These are phyloP conservation scores for Jasminum sambac DNA, from an alignment of 257 asterid species.

Conservation along the genomic window DNA sequence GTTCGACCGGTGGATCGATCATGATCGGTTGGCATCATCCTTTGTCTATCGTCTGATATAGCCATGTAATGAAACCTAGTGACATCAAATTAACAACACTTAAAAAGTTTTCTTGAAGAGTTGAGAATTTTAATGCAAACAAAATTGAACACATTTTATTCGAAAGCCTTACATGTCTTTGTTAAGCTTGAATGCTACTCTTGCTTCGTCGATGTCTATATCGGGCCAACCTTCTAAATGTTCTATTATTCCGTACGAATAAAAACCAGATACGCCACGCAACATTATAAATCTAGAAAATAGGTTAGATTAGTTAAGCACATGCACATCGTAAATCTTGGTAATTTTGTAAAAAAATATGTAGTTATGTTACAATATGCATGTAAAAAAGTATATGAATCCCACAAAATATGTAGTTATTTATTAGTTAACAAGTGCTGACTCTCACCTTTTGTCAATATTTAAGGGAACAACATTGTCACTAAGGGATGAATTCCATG, in stretches of 20 bases:
- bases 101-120: neutral
- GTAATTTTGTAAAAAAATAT: too few relatives aligned
- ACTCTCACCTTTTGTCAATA: conserved; percentile 34
- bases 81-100: neutral
- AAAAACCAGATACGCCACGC: conserved; percentile 36
- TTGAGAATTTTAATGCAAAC: neutral
- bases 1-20: conserved; percentile 42
- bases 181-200: conserved; percentile 37
- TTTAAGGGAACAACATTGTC: conserved; percentile 26
- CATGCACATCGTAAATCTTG: neutral
- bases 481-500: conserved; percentile 26
- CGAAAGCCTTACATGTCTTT: conserved; percentile 20
- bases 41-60: conserved; percentile 60
- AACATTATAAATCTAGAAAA: conserved; percentile 29
- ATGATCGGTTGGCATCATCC: conserved; percentile 54
- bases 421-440: too few relatives aligned
- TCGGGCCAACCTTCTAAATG: conserved; percentile 38
- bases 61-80: conserved; percentile 72
- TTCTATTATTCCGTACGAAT: conserved; percentile 36
- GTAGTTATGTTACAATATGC: too few relatives aligned
- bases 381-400: too few relatives aligned
- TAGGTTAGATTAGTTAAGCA: neutral
- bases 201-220: conserved; percentile 22
- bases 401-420: too few relatives aligned
- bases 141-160: neutral